Base-by-base conservation (phyloP, 768 basidiomycete genomes). In the Collybia sordida region DNA sequence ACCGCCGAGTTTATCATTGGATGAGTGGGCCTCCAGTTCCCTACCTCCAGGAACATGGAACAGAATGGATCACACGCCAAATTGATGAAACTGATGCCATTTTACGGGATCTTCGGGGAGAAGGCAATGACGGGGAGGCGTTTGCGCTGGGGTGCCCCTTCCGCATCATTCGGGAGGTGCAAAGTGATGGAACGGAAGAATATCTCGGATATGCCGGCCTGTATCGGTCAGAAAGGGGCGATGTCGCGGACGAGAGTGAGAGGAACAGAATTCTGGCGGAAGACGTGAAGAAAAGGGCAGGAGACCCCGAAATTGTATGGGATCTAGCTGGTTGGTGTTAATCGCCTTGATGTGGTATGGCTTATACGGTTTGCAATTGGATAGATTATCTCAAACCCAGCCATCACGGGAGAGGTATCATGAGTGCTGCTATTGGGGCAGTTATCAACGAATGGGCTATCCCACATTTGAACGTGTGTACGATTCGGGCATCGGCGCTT, bases 341-440 rank as follows among this genome's bases (percentile, higher is more conserved):
- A 15, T 27, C 11, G 9, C 31, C 31, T 35, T n/a, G 25, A 18
- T 23, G 6, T 35, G 8, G 23, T 7, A 19, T 15, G 8, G 17
- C 19, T 37, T 23, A 25, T 17, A n/a, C 18, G 28, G n/a, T 37
- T 4, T 11, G 8, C 15, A 18, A 28, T 5, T 22, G 38, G 44
- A n/a, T 56, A 86, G 86, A 86, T 60, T 87, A 75, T 55, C 64
- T 88, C 38, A 76, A 73, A 4, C 72, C 80, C 12, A 77, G 75
- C 28, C 78, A 86, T 58, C 56, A 57, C 42, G 50, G 56, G 3
- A 23, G 54, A 42, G 53, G 56, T 5, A 50, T 54, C 44, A 52
- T 54, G 53, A 49, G 50, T 7, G 44, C 56, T 4, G 50, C 45
- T 14, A 34, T 54, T 15, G 27, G 38, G 31, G 36, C 50, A 2